A percentile compares a stretch with the other conserved stretches of the same genome.
These are phyloP conservation scores for Skeletonema grethae DNA, from an alignment of 108 stramenopile species.

Conservation along the genomic window DNA sequence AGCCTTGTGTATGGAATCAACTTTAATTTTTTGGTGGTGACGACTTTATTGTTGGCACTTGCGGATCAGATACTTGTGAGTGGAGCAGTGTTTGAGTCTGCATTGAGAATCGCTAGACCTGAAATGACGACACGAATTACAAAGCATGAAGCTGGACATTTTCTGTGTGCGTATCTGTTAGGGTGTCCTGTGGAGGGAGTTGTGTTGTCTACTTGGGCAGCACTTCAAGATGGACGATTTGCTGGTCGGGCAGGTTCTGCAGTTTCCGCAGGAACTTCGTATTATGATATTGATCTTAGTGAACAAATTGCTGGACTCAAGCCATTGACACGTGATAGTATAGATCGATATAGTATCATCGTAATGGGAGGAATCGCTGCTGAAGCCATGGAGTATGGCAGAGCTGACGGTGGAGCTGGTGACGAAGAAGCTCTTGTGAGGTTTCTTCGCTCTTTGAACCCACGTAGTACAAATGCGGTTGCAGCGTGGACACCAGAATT, in stretches of 20 bases:
- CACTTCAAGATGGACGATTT: conserved; percentile 76
- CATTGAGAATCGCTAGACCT: conserved; percentile 54
- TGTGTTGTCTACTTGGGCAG: conserved; percentile 82
- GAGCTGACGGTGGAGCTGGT: conserved; percentile 90
- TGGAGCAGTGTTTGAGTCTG: conserved; percentile 82
- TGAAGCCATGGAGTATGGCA: conserved; percentile 81
- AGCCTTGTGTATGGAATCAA: conserved; percentile 53
- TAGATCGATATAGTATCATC: conserved; percentile 91
- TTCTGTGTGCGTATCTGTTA: conserved; percentile 90
- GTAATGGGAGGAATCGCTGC: conserved; percentile 96
- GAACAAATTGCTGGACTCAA: conserved; percentile 62
- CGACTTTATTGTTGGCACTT: conserved; percentile 56
- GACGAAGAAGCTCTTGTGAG: conserved; percentile 89
- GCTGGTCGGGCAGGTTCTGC: conserved; percentile 46
- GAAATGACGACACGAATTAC: conserved; percentile 75
- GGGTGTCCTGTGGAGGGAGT: conserved; percentile 94
- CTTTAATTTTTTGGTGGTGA: conserved; percentile 67
- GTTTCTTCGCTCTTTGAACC: conserved; percentile 61
- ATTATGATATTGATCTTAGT: conserved; percentile 83
- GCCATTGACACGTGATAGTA: conserved; percentile 69
- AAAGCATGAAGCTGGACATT: conserved; percentile 94
- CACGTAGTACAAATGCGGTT: conserved; percentile 56
- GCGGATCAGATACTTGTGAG: conserved; percentile 69
- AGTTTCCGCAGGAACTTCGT: conserved; percentile 88
- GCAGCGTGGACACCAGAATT: conserved; percentile 47